Base-by-base conservation (phyloP, 352 stramenopile genomes). In the Paralagenidium karlingii region DNA sequence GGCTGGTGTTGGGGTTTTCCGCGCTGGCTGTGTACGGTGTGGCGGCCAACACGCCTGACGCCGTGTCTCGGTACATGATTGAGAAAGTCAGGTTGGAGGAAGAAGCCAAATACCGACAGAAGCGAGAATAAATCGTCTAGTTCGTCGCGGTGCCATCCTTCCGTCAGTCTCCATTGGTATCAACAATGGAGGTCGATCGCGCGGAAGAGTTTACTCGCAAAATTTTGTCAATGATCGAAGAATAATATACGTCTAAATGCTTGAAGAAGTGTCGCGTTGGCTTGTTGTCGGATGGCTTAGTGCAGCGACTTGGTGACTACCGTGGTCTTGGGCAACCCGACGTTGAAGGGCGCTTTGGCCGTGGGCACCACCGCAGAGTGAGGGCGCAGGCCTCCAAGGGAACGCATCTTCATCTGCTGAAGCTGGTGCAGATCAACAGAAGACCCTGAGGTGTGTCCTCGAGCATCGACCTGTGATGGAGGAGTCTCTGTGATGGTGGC, bases 11-110 rank as follows among this genome's bases (percentile, higher is more conserved):
- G 15, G 77, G 74, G 11, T 74, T 79, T 37, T 55, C 73, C 9
- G 77, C 56, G 2, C 16, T 90, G 9, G 77, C 78, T 37, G 22
- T 90, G 21, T 90, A 88, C 32, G 77, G 77, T 1, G 82, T 90
- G 43, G 77, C 70, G 10, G 69, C 70, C 13, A 42, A 60, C 10
- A 38, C 68, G 42, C 76, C 76, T 24, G 47, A 68, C 31, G 76
- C 76, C 15, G 59, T 87, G 63, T 54, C 63, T 16, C 77, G 74
- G 16, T 90, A 90, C 38, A 55, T 60, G 18, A 46, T 84, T 37
- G 70, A 85, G 48, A 66, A 49, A 45, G 58, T 63, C 12, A 71
- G 68, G 29, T 58, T 79, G 26, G 51, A 83, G 24, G 67, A 70
- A 32, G 51, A 61, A 16, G 53, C 40, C 16, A 68, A 67, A 41